Conservation (phyloP, 257 asterid species). For the Capsicum rhomboideum region DNA sequence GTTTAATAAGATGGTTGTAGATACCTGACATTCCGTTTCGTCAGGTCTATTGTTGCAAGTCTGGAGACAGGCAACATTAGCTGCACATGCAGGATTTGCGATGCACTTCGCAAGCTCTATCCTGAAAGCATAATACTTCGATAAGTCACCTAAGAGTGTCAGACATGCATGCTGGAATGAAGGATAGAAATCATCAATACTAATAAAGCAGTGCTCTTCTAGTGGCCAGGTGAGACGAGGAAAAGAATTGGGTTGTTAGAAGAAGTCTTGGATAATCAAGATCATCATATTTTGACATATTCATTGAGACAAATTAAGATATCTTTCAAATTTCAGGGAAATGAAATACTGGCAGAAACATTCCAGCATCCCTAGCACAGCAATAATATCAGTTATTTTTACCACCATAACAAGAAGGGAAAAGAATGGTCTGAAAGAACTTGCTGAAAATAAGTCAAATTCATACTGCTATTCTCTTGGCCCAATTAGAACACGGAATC, state of each 20-base stretch:
- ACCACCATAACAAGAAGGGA: not conserved
- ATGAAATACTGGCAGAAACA: not conserved
- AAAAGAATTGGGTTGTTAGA: not conserved
- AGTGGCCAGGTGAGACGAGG: not conserved
- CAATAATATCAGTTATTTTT: not conserved
- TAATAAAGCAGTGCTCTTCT: not conserved
- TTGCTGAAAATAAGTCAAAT: not conserved
- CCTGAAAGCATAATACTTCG: constrained; percentile 28
- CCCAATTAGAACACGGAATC: not conserved
- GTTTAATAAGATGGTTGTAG: not conserved
- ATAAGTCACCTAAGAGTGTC: not conserved
- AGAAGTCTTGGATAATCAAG: not conserved
- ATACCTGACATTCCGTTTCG: constrained; percentile 97
- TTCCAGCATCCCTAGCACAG: not conserved
- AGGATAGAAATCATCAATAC: not conserved
- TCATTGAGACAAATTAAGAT: not conserved
- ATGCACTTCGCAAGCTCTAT: constrained; percentile 88
- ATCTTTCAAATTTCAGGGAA: not conserved
- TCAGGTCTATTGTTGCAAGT: constrained; percentile 95
- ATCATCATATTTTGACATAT: not conserved
- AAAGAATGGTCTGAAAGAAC: not conserved
- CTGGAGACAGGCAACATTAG: constrained; percentile 88
- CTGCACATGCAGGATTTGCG: constrained; percentile 90
- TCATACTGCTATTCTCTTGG: not conserved
- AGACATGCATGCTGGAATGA: not conserved